Conservation (phyloP, 495 filamentous ascomycete genomes). For the Lasiosphaeria hispida region DNA sequence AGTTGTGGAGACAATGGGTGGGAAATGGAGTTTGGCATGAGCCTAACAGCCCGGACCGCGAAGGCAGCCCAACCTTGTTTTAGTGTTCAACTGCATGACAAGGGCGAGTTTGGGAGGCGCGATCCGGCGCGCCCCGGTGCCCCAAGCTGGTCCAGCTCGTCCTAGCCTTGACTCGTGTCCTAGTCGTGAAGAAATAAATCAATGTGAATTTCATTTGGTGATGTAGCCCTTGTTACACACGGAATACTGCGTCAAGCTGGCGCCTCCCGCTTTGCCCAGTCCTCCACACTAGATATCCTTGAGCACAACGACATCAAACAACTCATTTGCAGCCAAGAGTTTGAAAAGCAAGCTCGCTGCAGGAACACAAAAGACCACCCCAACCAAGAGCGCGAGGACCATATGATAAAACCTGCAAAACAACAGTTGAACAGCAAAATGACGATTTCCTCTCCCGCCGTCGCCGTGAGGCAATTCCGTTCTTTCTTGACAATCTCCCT, state of each 20-base stretch:
- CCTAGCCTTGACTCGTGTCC: no score
- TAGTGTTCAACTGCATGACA: no score
- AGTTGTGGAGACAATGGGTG: no score
- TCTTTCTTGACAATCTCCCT: conserved; percentile 16
- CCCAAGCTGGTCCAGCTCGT: no score
- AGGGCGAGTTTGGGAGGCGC: no score
- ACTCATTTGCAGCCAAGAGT: neutral
- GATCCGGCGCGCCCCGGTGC: no score
- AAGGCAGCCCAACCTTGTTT: no score
- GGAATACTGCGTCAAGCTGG: neutral
- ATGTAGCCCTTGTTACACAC: neutral
- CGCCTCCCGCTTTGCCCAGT: neutral
- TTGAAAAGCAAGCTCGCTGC: neutral
- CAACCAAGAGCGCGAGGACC: neutral
- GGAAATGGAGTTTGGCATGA: no score
- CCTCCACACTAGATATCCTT: neutral
- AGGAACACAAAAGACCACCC: neutral
- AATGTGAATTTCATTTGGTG: neutral
- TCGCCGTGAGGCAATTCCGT: conserved; percentile 16
- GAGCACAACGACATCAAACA: neutral
- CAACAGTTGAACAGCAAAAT: neutral
- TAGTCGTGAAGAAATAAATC: neutral
- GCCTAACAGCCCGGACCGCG: no score
- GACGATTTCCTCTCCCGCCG: neutral
- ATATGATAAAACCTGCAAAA: neutral